Base-by-base conservation (phyloP, 2,329 filamentous ascomycete species). In the Pseudogymnoascus sp. region DNA sequence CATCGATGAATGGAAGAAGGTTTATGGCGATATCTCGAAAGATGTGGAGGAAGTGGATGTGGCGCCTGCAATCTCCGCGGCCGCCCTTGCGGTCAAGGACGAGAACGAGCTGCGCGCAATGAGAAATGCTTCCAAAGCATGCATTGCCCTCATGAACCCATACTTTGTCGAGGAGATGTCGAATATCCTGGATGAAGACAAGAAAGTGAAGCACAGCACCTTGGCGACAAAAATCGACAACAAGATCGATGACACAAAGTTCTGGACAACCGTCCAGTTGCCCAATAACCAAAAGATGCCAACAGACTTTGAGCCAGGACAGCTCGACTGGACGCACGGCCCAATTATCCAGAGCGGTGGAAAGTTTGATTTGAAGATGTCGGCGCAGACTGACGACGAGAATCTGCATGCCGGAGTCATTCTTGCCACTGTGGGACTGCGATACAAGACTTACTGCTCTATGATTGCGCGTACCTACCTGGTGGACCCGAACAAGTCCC, bases 101-200 rank as follows among this genome's bases (percentile, higher is more conserved):
- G 92, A 97, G 74, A 89, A 87, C 70, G 94, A 99, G 75, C 80
- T 99, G 81, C 90, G 93, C 66, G 88, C 90, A 9, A 97, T 99
- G 82, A 87, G 95, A 71, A 95, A 93, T 67, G 91, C 93, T 4
- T 94, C 94, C 61, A 89, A 94, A 71, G 93, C 94, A 54, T 97
- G 92, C 68, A 93, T 95, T 66, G 92, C 91, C 62, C 79, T 97
- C 63, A 95, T 97, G 87, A 91, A 91, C 58, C 91, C 93, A 63
- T 99, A 94, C 75, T 97, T 97, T 73, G 87, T 99, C 66, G 94
- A 99, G 71, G 92, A 97, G 73, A 97, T 99, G 92, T 96, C 93
- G 58, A 88, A 89, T 68, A 88, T 97, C 59, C 84, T 99, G 63
- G 94, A 99, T 71, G 88, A 92, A 67, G 95, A 97, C 74, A 97